Base-by-base conservation (phyloP, 2,329 filamentous ascomycete genomes). In the Aspergillus sp. region DNA sequence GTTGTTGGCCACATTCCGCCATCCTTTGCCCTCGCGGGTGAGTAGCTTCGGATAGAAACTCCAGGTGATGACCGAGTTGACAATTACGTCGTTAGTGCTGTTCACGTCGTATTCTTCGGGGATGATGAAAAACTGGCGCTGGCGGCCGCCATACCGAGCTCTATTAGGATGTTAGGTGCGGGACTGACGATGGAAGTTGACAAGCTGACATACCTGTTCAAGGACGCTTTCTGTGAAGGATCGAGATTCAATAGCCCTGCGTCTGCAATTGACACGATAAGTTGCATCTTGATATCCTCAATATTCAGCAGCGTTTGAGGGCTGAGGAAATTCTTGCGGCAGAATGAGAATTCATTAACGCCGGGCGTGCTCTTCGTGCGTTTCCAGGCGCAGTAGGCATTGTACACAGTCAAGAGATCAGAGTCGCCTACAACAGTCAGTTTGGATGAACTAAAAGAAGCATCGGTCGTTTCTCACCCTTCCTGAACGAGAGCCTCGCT, bases 11-110 rank as follows among this genome's bases (percentile, higher is more conserved):
- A 97, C 87, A 66, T 97, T 98, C 57, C 93, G 88, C 82, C 93
- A 90, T 12, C 91, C 92, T 78, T 92, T 96, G 53, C 86, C 87
- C 69, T 98, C 93, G 57, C 90, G 87, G 26, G 90, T 86, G 3
- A 98, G 83, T 16, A 99, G 84, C 69, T 96, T 97, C 0, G 95
- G 95, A 70, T 99, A 98, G 79, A 99, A 96, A 55, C 91, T 93
- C 86, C 91, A 96, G 0, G 92, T 90, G 66, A 97, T 90, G 47
- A 97, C 90, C 0, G 92, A 90, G 61, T 88, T 86, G 6, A 92
- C 83, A 24, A 97, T 82, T 1, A 88, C 69, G 66, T 99, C 93
- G 63, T 96, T 94, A 56, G 88, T 84, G 63, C 90, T 92, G 71
- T 95, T 90, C 31, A 82, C 75, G 68, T 94, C 89, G 65, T 91